Conservation (phyloP, 1,284 basidiomycete genomes). For the Athelia psychrophila region DNA sequence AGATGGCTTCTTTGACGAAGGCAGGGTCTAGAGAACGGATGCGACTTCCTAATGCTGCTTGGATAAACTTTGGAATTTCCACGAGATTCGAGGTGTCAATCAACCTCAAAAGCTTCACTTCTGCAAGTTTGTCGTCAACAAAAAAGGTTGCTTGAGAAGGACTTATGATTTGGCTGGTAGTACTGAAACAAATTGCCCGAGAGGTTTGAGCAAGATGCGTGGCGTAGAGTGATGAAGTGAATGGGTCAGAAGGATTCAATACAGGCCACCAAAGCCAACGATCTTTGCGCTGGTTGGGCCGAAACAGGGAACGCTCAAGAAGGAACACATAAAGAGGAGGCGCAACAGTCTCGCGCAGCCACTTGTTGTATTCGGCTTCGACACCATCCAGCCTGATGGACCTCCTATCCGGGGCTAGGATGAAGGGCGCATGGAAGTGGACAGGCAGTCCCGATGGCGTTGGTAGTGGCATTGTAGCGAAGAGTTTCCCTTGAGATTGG, state of each 20-base stretch:
- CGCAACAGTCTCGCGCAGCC: conserved; percentile 33
- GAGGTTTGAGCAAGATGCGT: conserved; percentile 12
- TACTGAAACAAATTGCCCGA: conserved; percentile 11
- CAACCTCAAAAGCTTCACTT: not conserved
- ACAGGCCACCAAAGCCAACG: conserved; percentile 31
- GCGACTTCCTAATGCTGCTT: not conserved
- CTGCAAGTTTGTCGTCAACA: not conserved
- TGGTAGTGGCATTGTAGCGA: conserved; percentile 31
- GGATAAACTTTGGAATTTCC: not conserved
- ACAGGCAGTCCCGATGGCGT: conserved; percentile 26
- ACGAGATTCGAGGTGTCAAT: not conserved
- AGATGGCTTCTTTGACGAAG: not conserved
- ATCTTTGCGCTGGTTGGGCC: conserved; percentile 2
- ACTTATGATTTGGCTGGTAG: not conserved
- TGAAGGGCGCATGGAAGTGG: conserved; percentile 33
- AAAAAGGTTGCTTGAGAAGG: not conserved
- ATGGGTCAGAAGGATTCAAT: conserved; percentile 8
- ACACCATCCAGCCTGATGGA: conserved; percentile 32
- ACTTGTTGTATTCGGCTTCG: conserved; percentile 38
- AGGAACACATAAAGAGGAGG: conserved; percentile 35
- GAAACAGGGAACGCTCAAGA: conserved; percentile 25
- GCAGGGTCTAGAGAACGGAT: not conserved
- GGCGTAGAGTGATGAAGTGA: conserved; percentile 25
- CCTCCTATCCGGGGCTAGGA: conserved; percentile 31
- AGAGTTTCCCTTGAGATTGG: conserved; percentile 22